Percentiles rank a stretch among this genome's conserved stretches.
These are phyloP conservation scores for Talaromyces sp. DNA, from an alignment of 2,329 filamentous ascomycete species.

Conservation along the genomic window DNA sequence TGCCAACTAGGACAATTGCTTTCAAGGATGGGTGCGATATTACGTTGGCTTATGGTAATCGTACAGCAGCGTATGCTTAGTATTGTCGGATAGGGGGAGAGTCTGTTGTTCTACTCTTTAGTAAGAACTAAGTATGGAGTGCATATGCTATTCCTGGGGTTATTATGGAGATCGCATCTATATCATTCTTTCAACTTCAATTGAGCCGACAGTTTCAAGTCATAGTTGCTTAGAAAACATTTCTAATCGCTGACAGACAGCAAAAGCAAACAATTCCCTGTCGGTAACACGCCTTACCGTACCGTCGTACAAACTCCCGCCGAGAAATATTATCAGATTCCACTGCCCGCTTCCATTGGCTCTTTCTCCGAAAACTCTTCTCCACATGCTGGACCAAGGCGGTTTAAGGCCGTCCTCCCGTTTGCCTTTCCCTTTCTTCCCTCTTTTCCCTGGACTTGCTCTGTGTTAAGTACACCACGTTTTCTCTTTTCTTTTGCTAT, in stretches of 20 bases:
- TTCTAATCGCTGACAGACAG: background rate
- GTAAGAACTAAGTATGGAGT: background rate
- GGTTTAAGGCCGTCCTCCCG: background rate
- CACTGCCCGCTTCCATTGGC: background rate
- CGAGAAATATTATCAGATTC: slow-evolving; percentile 8
- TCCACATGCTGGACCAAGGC: background rate
- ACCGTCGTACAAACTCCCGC: background rate
- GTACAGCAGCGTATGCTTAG: background rate
- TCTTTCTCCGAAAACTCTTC: background rate
- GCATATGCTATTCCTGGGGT: background rate
- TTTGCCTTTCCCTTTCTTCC: background rate
- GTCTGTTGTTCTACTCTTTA: background rate
- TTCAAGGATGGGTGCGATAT: background rate
- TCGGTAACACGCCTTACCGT: background rate
- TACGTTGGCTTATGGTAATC: background rate
- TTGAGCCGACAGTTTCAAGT: background rate
- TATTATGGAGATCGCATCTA: background rate
- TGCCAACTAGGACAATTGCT: background rate
- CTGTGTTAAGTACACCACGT: background rate
- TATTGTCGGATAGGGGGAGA: background rate
- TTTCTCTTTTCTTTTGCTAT: background rate
- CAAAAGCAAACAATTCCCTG: background rate
- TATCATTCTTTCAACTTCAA: no score
- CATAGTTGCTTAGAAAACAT: background rate
- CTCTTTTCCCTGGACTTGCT: background rate